A percentile compares a stretch with the other conserved stretches of the same genome.
These are phyloP conservation scores for Aleurites moluccanus DNA, from an alignment of 441 rosid genomes.

Conservation along the genomic window DNA sequence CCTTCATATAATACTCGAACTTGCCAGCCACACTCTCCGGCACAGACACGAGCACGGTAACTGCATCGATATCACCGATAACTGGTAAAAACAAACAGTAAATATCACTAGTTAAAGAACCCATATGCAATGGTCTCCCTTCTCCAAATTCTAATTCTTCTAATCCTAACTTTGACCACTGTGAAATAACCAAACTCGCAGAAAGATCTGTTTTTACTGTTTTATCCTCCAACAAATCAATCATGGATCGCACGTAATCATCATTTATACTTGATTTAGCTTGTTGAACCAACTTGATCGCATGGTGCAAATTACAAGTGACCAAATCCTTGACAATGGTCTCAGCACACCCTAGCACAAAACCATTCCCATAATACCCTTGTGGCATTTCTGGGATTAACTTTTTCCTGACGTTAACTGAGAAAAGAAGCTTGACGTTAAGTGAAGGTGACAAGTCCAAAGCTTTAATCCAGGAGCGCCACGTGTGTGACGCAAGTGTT, in stretches of 20 bases:
- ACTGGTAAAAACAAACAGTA: conserved; percentile 91
- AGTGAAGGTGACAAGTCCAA: conserved; percentile 54
- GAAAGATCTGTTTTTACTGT: conserved; percentile 55
- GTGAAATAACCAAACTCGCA: conserved; percentile 70
- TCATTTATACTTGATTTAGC: conserved; percentile 63
- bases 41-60: conserved; percentile 75
- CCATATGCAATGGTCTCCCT: conserved; percentile 77
- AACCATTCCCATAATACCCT: conserved; percentile 92
- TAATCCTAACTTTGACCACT: conserved; percentile 83
- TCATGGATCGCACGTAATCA: conserved; percentile 56
- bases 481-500: conserved; percentile 83
- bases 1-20: conserved; percentile 69
- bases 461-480: conserved; percentile 82
- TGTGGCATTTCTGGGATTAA: conserved; percentile 53
- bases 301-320: conserved; percentile 38
- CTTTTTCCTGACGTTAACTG: conserved; percentile 61
- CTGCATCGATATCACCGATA: conserved; percentile 46
- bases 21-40: conserved; percentile 62
- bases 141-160: conserved; percentile 86
- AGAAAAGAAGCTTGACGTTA: conserved; percentile 68
- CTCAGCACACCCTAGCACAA: conserved; percentile 74
- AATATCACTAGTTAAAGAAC: conserved; percentile 80
- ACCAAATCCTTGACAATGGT: conserved; percentile 51
- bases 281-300: conserved; percentile 56
- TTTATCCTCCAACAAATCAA: conserved; percentile 77